A percentile compares a stretch with the other conserved stretches of the same genome.
These are phyloP conservation scores for Chytridium lagenaria DNA, from an alignment of 371 early-diverging fungal genomes.

Conservation along the genomic window DNA sequence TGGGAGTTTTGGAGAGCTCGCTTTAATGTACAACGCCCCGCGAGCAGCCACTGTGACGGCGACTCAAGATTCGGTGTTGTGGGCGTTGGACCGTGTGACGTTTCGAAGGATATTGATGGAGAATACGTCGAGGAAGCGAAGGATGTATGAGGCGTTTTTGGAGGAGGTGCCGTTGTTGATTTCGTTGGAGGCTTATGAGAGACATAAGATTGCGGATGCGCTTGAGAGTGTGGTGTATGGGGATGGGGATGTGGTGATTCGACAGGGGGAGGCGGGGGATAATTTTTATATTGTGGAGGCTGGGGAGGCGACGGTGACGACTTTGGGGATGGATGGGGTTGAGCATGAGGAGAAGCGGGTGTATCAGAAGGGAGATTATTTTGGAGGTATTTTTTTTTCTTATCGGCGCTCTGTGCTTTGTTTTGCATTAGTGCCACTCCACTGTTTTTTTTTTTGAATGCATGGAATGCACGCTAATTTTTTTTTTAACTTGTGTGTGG, in stretches of 20 bases:
- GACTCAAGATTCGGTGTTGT: slow-evolving; percentile 81
- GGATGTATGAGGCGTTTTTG: slow-evolving; percentile 92
- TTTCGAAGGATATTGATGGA: slow-evolving; percentile 94
- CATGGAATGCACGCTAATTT: too few relatives aligned
- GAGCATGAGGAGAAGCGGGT: slow-evolving; percentile 76
- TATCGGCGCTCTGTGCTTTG: background rate
- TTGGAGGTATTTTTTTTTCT: slow-evolving; percentile 69
- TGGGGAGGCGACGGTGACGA: slow-evolving; percentile 83
- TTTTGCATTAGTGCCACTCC: too few relatives aligned
- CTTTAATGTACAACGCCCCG: slow-evolving; percentile 96
- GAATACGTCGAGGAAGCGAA: slow-evolving; percentile 86
- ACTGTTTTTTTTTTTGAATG: too few relatives aligned
- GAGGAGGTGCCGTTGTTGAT: slow-evolving; percentile 84
- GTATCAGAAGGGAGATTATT: slow-evolving; percentile 90
- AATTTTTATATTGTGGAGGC: slow-evolving; percentile 82
- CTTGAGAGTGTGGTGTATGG: slow-evolving; percentile 84
- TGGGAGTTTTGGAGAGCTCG: slow-evolving; percentile 96
- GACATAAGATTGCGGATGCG: slow-evolving; percentile 94
- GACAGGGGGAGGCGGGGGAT: slow-evolving; percentile 80
- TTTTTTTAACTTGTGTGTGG: too few relatives aligned
- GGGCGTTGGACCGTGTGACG: slow-evolving; percentile 95
- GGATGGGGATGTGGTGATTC: slow-evolving; percentile 82
- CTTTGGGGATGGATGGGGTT: slow-evolving; percentile 74
- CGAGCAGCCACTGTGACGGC: slow-evolving; percentile 94
- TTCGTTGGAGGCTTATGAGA: slow-evolving; percentile 87